Evolutionary conservation across 1,284 basidiomycete genomes (phyloP), one percentile per base, ranked within the genome.

Genomic region (Rhodotorula sp.): DNA sequence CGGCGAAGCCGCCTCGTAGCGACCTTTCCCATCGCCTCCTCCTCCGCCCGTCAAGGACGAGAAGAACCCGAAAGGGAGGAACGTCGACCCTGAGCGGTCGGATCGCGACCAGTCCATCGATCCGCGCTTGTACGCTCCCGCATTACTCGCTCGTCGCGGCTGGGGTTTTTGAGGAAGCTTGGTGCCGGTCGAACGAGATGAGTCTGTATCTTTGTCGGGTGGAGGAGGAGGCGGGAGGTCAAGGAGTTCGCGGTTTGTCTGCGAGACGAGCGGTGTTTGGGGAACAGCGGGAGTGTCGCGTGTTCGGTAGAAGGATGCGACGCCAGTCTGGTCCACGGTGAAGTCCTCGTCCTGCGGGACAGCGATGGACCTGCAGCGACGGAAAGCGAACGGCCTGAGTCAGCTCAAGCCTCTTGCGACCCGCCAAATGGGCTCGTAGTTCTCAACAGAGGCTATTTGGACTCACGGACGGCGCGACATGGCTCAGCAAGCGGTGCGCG

Each of bases 21-120:
- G 55, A 13, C 54, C 49, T 22, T 15, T n/a, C 24, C 8, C 34
- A 2, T 48, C 64, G 7, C 39, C 24, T 3, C 52, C 46, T 0
- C 24, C 34, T 20, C 46, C 52, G 4, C 49, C 62, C 36, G 29
- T 30, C 20, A 61, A 61, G 29, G 49, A 44, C 34, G 49, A 44
- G 15, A 70, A 70, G 29, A 66, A 49, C n/a, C 68, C 68, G 20
- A 60, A n/a, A 6, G 60, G 65, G 48, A 70, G 62, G 57, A 66
- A 70, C 5, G 56, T 63, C 24, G 59, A 22, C 4, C 32, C 32
- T 5, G 51, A 66, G 2, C 56, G 3, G 22, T 52, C 46, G 0
- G 52, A 22, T 30, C 68, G 29, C 19, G 61, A 29, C 68, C 68
- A 70, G 49, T 70, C 68, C 29, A 66, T 59, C 9, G 29, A 9